Conservation (phyloP, 495 filamentous ascomycete genomes). For the Hypoxylon cercidicola region DNA sequence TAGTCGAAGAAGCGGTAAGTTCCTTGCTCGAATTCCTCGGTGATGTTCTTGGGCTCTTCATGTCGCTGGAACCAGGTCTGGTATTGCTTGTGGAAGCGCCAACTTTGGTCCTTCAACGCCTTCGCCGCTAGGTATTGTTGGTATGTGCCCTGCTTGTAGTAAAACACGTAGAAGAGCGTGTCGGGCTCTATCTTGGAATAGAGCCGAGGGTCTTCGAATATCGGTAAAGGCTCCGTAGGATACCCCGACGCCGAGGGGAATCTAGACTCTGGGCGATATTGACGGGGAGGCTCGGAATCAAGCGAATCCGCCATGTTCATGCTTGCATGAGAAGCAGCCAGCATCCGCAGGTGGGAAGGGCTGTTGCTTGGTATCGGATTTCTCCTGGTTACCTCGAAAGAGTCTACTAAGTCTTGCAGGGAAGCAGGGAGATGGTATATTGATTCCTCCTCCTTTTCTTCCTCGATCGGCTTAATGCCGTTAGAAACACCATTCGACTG, state of each 20-base stretch:
- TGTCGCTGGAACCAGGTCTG: slow-evolving; percentile 99
- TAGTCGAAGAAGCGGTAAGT: slow-evolving; percentile 99
- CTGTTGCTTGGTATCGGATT: slow-evolving; percentile 66
- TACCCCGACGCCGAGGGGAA: slow-evolving; percentile 78
- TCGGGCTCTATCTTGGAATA: slow-evolving; percentile 93
- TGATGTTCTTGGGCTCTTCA: slow-evolving; percentile 97
- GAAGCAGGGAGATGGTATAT: slow-evolving; percentile 94
- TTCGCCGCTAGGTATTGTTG: slow-evolving; percentile 98
- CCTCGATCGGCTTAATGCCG: slow-evolving; percentile 57
- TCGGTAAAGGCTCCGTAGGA: slow-evolving; percentile 87
- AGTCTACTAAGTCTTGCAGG: slow-evolving; percentile 87
- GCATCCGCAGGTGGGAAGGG: slow-evolving; percentile 74
- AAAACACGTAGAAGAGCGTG: slow-evolving; percentile 98
- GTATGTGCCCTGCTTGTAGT: slow-evolving; percentile 95
- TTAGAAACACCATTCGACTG: slow-evolving; percentile 67
- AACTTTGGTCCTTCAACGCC: slow-evolving; percentile 94
- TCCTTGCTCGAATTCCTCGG: slow-evolving; percentile 97
- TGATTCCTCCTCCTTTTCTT: slow-evolving; percentile 76
- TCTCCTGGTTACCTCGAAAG: slow-evolving; percentile 85
- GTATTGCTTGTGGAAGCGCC: slow-evolving; percentile 99
- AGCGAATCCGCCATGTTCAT: slow-evolving; percentile 71
- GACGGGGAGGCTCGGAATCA: slow-evolving; percentile 72
- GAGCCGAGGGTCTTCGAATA: slow-evolving; percentile 88
- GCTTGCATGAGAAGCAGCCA: slow-evolving; percentile 73
- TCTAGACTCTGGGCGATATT: no score